These are phyloP conservation scores for Metarhizium humberi DNA, from an alignment of 2,329 filamentous ascomycete genomes.

Conservation along the genomic window DNA sequence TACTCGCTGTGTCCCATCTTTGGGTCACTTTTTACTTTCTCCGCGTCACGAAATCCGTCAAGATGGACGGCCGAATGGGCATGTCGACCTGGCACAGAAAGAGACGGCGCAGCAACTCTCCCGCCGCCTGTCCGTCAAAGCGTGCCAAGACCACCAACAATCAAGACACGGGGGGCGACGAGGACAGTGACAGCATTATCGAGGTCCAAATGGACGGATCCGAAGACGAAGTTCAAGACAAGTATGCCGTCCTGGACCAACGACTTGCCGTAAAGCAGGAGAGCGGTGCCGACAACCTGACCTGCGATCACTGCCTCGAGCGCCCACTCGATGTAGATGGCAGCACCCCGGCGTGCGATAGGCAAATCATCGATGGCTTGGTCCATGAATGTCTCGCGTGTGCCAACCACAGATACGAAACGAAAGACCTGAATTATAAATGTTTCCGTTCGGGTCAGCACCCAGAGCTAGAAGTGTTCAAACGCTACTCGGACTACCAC, in stretches of 20 bases:
- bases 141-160: not conserved
- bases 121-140: not conserved
- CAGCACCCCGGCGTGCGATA: not conserved
- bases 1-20: too few relatives aligned
- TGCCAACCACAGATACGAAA: constrained; percentile 11
- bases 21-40: too few relatives aligned
- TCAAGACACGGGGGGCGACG: constrained; percentile 1
- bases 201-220: not conserved
- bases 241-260: not conserved
- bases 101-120: not conserved
- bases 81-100: not conserved
- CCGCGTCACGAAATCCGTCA: too few relatives aligned
- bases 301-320: constrained; percentile 10
- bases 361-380: constrained; percentile 2
- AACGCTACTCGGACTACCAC: constrained; percentile 10
- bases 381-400: constrained; percentile 17
- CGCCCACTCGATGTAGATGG: constrained; percentile 1
- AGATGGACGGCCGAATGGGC: too few relatives aligned
- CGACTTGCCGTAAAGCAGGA: not conserved
- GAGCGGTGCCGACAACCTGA: not conserved
- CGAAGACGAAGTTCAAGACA: not conserved
- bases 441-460: constrained; percentile 4
- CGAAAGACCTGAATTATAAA: constrained; percentile 1
- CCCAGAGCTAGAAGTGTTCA: constrained; percentile 1
- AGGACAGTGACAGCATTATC: not conserved